Evolutionary conservation across 164 flowering plant species (phyloP).

Genomic region (Berberis thunbergii): DNA sequence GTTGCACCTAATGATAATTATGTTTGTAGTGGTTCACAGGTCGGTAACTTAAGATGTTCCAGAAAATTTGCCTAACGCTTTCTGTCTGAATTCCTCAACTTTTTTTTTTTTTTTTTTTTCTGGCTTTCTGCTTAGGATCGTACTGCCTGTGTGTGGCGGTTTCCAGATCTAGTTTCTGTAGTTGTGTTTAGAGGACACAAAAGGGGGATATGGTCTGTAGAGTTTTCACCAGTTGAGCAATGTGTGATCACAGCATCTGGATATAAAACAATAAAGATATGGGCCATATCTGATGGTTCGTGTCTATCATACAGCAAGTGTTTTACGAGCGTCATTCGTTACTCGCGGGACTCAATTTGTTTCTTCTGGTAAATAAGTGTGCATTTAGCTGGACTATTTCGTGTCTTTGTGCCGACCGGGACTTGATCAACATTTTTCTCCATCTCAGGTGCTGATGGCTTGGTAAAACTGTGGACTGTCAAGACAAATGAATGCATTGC

Average conservation of each 20-base stretch:
- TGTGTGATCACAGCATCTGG: slow-evolving; percentile 94
- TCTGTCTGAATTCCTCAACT: not conserved
- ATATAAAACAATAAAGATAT: slow-evolving; percentile 83
- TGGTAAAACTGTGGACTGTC: slow-evolving; percentile 85
- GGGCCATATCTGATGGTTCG: slow-evolving; percentile 90
- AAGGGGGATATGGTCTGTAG: slow-evolving; percentile 89
- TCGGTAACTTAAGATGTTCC: slow-evolving; percentile 19
- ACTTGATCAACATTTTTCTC: not conserved
- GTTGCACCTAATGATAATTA: slow-evolving; percentile 75
- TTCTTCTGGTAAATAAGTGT: slow-evolving; percentile 61
- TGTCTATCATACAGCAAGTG: slow-evolving; percentile 87
- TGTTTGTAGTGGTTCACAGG: slow-evolving; percentile 97
- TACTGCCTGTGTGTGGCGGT: slow-evolving; percentile 85
- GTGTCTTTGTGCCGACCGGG: not conserved
- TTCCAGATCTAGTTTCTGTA: slow-evolving; percentile 70
- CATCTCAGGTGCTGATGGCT: slow-evolving; percentile 72
- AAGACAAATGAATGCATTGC: slow-evolving; percentile 84
- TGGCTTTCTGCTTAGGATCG: slow-evolving; percentile 50
- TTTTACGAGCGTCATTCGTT: slow-evolving; percentile 70
- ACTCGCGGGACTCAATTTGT: slow-evolving; percentile 85
- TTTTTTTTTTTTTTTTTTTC: not conserved
- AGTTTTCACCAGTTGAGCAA: slow-evolving; percentile 93
- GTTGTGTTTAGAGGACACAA: slow-evolving; percentile 78
- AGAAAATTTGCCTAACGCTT: not conserved
- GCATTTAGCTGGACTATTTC: not conserved